Conservation (phyloP, 176 grass and related monocot genomes). For the Elymus sibiricus region DNA sequence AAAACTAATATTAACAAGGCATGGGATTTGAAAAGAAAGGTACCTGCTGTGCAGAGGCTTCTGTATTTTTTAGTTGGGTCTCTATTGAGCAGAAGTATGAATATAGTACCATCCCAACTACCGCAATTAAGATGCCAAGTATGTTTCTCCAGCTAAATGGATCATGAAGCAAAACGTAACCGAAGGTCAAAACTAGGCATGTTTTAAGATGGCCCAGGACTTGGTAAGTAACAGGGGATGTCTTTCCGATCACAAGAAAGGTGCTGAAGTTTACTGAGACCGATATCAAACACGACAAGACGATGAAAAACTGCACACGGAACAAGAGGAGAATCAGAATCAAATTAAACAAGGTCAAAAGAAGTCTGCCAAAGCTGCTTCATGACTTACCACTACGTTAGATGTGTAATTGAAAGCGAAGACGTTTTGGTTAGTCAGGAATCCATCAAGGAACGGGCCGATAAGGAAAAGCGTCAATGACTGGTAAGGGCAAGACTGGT, state of each 20-base stretch:
- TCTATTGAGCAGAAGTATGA: constrained; percentile 74
- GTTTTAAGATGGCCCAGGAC: constrained; percentile 95
- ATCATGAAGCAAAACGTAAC: constrained; percentile 84
- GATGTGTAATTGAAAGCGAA: constrained; percentile 92
- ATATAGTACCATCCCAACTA: constrained; percentile 82
- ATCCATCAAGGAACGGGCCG: constrained; percentile 97
- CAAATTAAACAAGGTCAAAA: not conserved
- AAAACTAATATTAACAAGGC: not conserved
- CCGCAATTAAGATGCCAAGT: constrained; percentile 79
- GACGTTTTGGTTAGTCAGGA: constrained; percentile 91
- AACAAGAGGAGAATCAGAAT: constrained; percentile 30
- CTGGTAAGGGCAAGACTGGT: constrained; percentile 98
- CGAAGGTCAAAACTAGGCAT: constrained; percentile 82
- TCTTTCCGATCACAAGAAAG: constrained; percentile 90
- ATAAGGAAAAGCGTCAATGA: constrained; percentile 79
- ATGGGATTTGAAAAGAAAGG: not conserved
- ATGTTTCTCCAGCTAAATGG: constrained; percentile 96
- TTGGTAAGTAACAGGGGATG: constrained; percentile 90
- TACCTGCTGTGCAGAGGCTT: constrained; percentile 64
- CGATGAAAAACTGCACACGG: constrained; percentile 72
- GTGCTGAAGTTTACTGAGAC: constrained; percentile 95
- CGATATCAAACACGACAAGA: constrained; percentile 78
- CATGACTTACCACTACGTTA: constrained; percentile 79
- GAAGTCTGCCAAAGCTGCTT: not conserved
- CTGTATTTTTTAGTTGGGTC: constrained; percentile 47